Evolutionary conservation across 148 eudicot genomes (phyloP).

Genomic region (Persicaria maculosa): DNA sequence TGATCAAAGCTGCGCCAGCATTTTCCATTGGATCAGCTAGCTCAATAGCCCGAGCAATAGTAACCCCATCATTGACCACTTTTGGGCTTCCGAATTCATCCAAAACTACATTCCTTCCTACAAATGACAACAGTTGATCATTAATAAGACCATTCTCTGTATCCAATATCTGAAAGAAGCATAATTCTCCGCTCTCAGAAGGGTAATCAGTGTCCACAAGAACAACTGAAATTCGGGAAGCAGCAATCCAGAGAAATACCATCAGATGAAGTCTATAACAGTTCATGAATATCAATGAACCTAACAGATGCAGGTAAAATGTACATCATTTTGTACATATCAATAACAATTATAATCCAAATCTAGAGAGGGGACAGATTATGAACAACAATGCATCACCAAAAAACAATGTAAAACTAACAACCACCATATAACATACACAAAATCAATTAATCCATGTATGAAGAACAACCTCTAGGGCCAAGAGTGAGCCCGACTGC

Average conservation of each 20-base stretch:
- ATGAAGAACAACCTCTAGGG: slow-evolving; percentile 58
- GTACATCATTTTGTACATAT: no score
- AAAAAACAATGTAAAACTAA: neutral
- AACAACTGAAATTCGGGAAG: neutral
- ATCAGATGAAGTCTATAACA: neutral
- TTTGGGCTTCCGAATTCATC: slow-evolving; percentile 82
- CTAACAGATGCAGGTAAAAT: no score
- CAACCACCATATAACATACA: neutral
- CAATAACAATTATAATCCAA: no score
- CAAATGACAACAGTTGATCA: neutral
- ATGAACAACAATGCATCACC: neutral
- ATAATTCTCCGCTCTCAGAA: neutral
- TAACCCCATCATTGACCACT: slow-evolving; percentile 94
- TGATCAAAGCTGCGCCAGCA: slow-evolving; percentile 88
- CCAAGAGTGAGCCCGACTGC: slow-evolving; percentile 94
- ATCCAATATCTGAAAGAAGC: neutral
- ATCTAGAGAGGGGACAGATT: neutral
- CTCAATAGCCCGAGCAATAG: slow-evolving; percentile 94
- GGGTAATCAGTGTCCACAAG: neutral
- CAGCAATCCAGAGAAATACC: neutral
- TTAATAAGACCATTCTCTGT: neutral
- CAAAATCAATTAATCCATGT: neutral
- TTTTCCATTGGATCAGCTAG: slow-evolving; percentile 89
- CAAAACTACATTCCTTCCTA: slow-evolving; percentile 93
- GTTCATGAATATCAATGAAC: no score